Percentiles rank a stretch among this genome's conserved stretches.
These are phyloP conservation scores for Aspergillus udagawae DNA, from an alignment of 2,329 filamentous ascomycete genomes.

Conservation along the genomic window DNA sequence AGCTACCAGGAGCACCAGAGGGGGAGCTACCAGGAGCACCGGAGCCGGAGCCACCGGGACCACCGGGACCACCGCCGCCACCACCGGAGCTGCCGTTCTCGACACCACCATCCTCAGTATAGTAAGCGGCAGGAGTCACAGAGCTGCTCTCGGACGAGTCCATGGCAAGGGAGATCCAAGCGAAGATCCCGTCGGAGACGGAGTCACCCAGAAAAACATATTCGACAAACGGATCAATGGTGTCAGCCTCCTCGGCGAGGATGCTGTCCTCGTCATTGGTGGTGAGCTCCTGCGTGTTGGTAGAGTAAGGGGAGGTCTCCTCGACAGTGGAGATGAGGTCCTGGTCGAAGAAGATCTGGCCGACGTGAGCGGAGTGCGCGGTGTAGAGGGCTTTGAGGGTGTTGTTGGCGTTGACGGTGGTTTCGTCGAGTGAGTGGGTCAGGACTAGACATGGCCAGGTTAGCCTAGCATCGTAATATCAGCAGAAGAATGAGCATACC, in stretches of 20 bases:
- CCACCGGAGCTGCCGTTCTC: constrained; percentile 22
- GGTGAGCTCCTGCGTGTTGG: constrained; percentile 47
- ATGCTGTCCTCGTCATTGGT: constrained; percentile 51
- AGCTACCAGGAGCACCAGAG: no score
- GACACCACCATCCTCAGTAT: constrained; percentile 32
- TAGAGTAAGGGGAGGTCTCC: constrained; percentile 43
- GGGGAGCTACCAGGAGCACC: neutral
- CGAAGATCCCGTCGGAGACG: constrained; percentile 50
- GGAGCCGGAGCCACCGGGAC: neutral
- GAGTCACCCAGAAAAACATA: constrained; percentile 55
- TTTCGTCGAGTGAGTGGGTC: constrained; percentile 28
- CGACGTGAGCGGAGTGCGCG: constrained; percentile 53
- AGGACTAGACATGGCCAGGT: constrained; percentile 17
- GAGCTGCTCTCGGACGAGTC: constrained; percentile 34
- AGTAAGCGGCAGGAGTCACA: constrained; percentile 28
- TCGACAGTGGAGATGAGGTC: constrained; percentile 53
- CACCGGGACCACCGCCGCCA: no score
- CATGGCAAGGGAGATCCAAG: constrained; percentile 53
- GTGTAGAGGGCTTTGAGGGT: constrained; percentile 46
- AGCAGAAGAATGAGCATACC: constrained; percentile 9
- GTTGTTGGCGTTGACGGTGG: constrained; percentile 44
- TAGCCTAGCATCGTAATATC: neutral
- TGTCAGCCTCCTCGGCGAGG: constrained; percentile 47
- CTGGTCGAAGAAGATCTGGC: constrained; percentile 64
- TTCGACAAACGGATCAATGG: constrained; percentile 56